Evolutionary conservation across 495 filamentous ascomycete genomes (phyloP), one percentile per base, ranked within the genome.

Genomic region (Penicillium diatomitis): DNA sequence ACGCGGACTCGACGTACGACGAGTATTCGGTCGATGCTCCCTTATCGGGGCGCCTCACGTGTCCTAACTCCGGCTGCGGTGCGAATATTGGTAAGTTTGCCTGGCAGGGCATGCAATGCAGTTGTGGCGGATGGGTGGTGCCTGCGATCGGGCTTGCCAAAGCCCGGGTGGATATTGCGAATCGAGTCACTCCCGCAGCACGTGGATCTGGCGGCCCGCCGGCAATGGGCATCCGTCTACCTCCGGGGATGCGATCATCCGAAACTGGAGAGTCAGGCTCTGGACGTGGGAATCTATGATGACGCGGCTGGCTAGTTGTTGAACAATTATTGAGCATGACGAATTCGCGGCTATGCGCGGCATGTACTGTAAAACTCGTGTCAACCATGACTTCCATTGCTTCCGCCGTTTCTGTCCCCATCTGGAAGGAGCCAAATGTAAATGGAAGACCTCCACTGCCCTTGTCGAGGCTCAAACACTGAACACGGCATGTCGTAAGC

Each of bases 71-170:
- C 0, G 86, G 84, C 54, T 96, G 92, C 60, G 70, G 66, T 9
- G 79, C 83, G 12, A 87, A 89, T 41, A 80, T 97, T 27, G 92
- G 94, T 38, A 84, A 90, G 52, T 96, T 96, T 57, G 86, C 90
- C 31, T 98, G 94, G 91, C 86, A 94, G 60, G 92, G 94, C 47
- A 81, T 96, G 72, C 83, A 80, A 65, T 98, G 92, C 70, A 95
- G 84, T 54, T 97, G 92, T 65, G 82, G 83, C 35, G 78, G 85
- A 32, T 96, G 94, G 90, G 74, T 95, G 7, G 82, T 88, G 12
- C 94, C 94, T n/a, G 90, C 85, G 6, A 89, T 96, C 57, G 88
- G 82, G 50, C 69, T 96, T 48, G 82, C 87, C 34, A 85, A 81
- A 64, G 83, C 85, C 44, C 81, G 84, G 53, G 80, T 96, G 10